Evolutionary conservation across 768 basidiomycete genomes (phyloP).

Genomic region (Guyanaporus albipodus): DNA sequence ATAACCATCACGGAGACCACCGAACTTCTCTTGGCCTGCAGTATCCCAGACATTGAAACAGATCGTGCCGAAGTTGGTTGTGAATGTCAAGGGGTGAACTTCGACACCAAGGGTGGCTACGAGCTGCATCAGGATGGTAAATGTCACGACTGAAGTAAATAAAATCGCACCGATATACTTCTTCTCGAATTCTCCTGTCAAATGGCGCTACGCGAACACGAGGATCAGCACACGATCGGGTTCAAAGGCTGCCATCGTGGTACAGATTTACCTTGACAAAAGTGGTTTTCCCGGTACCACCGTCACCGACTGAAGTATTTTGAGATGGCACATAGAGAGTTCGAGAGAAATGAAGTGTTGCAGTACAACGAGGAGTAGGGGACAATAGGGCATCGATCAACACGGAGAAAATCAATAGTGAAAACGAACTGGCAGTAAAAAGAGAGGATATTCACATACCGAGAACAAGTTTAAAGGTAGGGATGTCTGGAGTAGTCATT

Average conservation of each 20-base stretch:
- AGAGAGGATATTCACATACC: slow-evolving; percentile 49
- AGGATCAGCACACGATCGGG: slow-evolving; percentile 59
- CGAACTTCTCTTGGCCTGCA: slow-evolving; percentile 99
- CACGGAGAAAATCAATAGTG: slow-evolving; percentile 25
- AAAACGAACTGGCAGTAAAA: slow-evolving; percentile 6
- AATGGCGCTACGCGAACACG: slow-evolving; percentile 67
- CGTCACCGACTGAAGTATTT: slow-evolving; percentile 73
- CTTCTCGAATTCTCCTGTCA: slow-evolving; percentile 99
- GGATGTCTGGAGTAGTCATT: slow-evolving; percentile 67
- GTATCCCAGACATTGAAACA: slow-evolving; percentile 99
- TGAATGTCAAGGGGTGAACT: slow-evolving; percentile 93
- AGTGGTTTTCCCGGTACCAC: slow-evolving; percentile 97
- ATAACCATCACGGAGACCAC: slow-evolving; percentile 95
- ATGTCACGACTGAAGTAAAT: slow-evolving; percentile 9
- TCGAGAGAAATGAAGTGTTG: slow-evolving; percentile 7
- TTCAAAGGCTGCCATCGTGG: slow-evolving; percentile 18
- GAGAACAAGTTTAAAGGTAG: slow-evolving; percentile 98
- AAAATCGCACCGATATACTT: slow-evolving; percentile 87
- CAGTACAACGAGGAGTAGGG: slow-evolving; percentile 8
- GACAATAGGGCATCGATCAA: slow-evolving; percentile 51
- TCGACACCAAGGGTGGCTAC: slow-evolving; percentile 99
- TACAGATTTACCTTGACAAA: slow-evolving; percentile 81
- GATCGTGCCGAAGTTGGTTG: slow-evolving; percentile 98
- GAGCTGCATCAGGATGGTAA: slow-evolving; percentile 10
- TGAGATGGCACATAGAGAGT: neutral